A percentile compares a stretch with the other conserved stretches of the same genome.
phyloP scores from a whole-genome alignment of 768 basidiomycete species.

The Favolaschia claudopus region DNA sequence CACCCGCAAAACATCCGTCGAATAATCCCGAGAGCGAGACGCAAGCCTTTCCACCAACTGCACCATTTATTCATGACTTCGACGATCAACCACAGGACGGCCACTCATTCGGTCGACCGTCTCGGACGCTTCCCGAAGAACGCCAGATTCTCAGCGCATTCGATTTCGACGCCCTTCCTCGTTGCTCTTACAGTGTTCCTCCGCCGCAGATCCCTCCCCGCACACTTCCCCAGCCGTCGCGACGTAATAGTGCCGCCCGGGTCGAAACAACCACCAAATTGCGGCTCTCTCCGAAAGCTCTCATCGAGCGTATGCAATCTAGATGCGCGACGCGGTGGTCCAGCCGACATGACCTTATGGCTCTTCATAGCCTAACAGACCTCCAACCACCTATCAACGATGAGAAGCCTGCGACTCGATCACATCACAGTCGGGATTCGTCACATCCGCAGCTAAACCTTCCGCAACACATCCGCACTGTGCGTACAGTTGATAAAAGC shows the following conservation, averaged over 20 bases:
- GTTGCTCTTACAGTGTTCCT: constrained; percentile 24
- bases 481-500: constrained; percentile 25
- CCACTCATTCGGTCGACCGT: constrained; percentile 38
- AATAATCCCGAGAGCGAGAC: constrained; percentile 24
- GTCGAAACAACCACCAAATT: constrained; percentile 26
- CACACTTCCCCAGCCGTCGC: constrained; percentile 6
- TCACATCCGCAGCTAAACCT: constrained; percentile 11
- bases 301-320: constrained; percentile 52
- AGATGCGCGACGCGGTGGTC: constrained; percentile 41
- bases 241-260: constrained; percentile 31
- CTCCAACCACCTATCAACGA: no score
- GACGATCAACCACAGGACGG: constrained; percentile 40
- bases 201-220: constrained; percentile 6
- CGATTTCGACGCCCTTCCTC: constrained; percentile 61
- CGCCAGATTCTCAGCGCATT: constrained; percentile 51
- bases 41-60: constrained; percentile 46
- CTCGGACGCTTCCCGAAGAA: constrained; percentile 41
- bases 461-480: constrained; percentile 15
- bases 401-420: constrained; percentile 21
- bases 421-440: constrained; percentile 10
- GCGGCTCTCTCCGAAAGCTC: constrained; percentile 34
- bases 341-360: no score
- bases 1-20: constrained; percentile 24
- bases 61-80: constrained; percentile 59
- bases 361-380: no score